Percentiles rank a stretch among this genome's conserved stretches.
phyloP scores from a whole-genome alignment of 257 asterid genomes.

The Ehretia macrophylla region DNA sequence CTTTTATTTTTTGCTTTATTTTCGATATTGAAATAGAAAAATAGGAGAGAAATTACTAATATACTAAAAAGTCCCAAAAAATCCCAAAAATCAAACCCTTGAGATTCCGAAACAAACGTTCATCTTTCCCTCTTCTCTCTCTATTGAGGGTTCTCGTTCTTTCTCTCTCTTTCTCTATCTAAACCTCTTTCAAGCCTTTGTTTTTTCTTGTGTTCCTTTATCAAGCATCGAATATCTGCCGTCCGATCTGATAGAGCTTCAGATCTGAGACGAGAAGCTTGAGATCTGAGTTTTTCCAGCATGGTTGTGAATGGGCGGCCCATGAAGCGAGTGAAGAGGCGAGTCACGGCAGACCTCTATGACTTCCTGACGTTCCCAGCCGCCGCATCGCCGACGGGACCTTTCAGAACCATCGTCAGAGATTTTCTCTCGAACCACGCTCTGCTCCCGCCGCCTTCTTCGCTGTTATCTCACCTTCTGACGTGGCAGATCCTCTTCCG shows the following conservation, averaged over 20 bases:
- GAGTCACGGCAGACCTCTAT: constrained; percentile 70
- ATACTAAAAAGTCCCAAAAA: too few relatives aligned
- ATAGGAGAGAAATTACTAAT: too few relatives aligned
- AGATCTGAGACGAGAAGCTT: constrained; percentile 21
- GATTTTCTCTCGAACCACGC: constrained; percentile 60
- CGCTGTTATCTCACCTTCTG: constrained; percentile 79
- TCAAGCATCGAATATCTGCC: background rate
- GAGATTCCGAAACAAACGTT: constrained; percentile 1
- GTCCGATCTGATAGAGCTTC: constrained; percentile 5
- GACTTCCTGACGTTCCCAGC: constrained; percentile 66
- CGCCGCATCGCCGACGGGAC: constrained; percentile 37
- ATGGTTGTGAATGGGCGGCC: constrained; percentile 71
- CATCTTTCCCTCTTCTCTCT: constrained; percentile 30
- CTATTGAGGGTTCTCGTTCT: constrained; percentile 13
- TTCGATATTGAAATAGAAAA: too few relatives aligned
- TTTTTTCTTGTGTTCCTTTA: background rate
- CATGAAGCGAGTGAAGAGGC: constrained; percentile 59
- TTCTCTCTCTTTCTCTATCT: background rate
- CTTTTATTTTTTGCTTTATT: too few relatives aligned
- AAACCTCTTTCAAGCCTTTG: background rate
- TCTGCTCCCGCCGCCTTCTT: constrained; percentile 66
- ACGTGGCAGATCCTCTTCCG: constrained; percentile 86
- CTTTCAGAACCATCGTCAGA: constrained; percentile 59
- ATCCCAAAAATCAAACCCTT: too few relatives aligned
- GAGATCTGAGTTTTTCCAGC: background rate